Base-by-base conservation (phyloP, 2,329 filamentous ascomycete genomes). In the Amesomyces nigricolor region DNA sequence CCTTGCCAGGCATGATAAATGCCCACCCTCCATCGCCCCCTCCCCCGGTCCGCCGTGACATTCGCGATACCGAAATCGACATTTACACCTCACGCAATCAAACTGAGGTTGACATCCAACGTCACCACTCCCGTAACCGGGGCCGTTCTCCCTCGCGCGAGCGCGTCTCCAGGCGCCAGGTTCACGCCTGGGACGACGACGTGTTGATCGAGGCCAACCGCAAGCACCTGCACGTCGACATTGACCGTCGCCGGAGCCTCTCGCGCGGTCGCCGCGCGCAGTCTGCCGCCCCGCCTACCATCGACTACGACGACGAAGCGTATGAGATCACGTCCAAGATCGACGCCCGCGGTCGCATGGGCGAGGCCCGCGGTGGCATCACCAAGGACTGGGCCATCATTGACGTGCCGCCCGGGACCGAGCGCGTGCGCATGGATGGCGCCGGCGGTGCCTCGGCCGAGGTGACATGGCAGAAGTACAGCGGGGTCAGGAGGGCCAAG, bases 371-470 rank as follows among this genome's bases (percentile, higher is more conserved):
- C 68, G 81, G 87, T 63, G 88, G 88, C 51, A 84, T 82, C 16
- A 90, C 87, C 37, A 84, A 82, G 61, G 87, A 84, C 65, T 95
- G 90, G 89, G 79, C 82, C 52, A 87, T 95, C 59, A 80, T 95
- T 38, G 89, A 95, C 70, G 86, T 95, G 39, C 89, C 89, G 1
- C 88, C 89, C 0, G 89, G 89, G 56, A 92, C 89, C 0, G 86
- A 89, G 72, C 82, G 86, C 40, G 86, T 94, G n/a, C 80, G 81
- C 52, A 87, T 94, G 86, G 88, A 94, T 62, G 88, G 89, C 51
- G 78, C 82, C 22, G 88, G 88, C 17, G 88, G 87, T 47, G 87
- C 78, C n/a, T 77, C 76, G 38, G 86, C 89, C 60, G 89, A 94
- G 64, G 83, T 91, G 46, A 86, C 81, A 17, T 94, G 88, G 87